Conservation (phyloP, 352 stramenopile genomes). For the Pythium rishiriense region DNA sequence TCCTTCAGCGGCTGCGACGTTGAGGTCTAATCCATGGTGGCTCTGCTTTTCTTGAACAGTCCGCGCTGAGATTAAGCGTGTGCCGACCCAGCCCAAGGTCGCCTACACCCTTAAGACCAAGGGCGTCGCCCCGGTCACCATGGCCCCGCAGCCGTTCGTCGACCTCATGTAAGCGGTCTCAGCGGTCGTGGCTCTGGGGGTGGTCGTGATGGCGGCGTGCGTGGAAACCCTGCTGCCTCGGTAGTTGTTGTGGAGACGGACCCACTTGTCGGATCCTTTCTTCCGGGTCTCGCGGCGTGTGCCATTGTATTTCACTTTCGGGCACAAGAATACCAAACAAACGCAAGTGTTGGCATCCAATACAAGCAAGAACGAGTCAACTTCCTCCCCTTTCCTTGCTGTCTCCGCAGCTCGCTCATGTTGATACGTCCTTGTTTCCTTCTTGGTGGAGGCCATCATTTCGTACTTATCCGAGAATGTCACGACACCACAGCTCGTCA, state of each 20-base stretch:
- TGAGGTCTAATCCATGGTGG: neutral
- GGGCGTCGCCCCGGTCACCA: slow-evolving; percentile 92
- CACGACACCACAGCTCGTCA: neutral
- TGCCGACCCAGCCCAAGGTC: slow-evolving; percentile 93
- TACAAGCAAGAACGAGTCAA: slow-evolving; percentile 51
- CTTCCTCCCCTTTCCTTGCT: neutral
- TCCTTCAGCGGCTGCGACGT: no score
- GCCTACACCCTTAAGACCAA: slow-evolving; percentile 94
- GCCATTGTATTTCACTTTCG: slow-evolving; percentile 11
- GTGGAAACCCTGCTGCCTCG: slow-evolving; percentile 1
- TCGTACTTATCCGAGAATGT: slow-evolving; percentile 15
- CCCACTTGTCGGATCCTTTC: neutral
- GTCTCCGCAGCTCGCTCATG: no score
- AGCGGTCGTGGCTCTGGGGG: slow-evolving; percentile 7
- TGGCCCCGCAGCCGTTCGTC: slow-evolving; percentile 98
- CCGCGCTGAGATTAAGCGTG: slow-evolving; percentile 94
- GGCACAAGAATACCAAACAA: slow-evolving; percentile 30
- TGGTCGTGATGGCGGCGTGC: slow-evolving; percentile 12
- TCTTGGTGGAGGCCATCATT: neutral
- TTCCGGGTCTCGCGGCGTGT: neutral
- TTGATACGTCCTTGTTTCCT: no score
- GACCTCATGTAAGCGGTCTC: slow-evolving; percentile 95
- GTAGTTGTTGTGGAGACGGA: slow-evolving; percentile 3
- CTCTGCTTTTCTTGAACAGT: slow-evolving; percentile 34
- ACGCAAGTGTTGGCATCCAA: slow-evolving; percentile 44